These are phyloP conservation scores for Neofusicoccum sp. DNA, from an alignment of 2,329 filamentous ascomycete species.

Conservation along the genomic window DNA sequence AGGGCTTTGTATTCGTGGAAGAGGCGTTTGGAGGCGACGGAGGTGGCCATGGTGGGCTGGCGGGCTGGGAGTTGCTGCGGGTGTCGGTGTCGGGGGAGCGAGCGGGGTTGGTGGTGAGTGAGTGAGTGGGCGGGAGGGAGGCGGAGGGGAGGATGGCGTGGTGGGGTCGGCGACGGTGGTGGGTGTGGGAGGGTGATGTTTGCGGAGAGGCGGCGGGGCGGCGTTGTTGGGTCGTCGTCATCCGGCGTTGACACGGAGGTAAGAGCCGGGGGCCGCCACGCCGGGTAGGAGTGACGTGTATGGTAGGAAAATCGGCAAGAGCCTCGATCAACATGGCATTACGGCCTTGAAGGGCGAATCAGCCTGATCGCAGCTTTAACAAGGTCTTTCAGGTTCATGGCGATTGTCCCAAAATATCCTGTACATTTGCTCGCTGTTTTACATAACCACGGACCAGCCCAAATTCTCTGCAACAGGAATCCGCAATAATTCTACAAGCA, in stretches of 20 bases:
- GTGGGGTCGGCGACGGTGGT: neutral
- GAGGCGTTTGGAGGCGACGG: conserved; percentile 69
- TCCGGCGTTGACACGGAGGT: conserved; percentile 6
- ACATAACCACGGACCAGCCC: neutral
- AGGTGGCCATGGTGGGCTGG: conserved; percentile 41
- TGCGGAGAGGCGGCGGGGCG: neutral
- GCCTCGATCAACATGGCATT: too few relatives aligned
- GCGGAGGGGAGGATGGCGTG: neutral
- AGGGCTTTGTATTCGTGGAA: conserved; percentile 95
- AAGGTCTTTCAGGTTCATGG: too few relatives aligned
- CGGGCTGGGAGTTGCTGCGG: neutral
- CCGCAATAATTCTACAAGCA: neutral
- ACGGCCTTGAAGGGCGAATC: too few relatives aligned
- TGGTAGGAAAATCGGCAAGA: too few relatives aligned
- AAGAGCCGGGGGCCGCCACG: neutral
- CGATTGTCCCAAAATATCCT: neutral
- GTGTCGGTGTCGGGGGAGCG: neutral
- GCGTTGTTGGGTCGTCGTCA: neutral
- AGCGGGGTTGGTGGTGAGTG: neutral
- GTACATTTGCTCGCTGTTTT: conserved; percentile 2
- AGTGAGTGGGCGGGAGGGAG: neutral
- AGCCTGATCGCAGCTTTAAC: too few relatives aligned
- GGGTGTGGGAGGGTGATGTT: neutral
- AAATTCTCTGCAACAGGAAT: neutral
- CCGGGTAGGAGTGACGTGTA: neutral